Conservation (phyloP, 2,329 filamentous ascomycete genomes). For the Catunica adiposa region DNA sequence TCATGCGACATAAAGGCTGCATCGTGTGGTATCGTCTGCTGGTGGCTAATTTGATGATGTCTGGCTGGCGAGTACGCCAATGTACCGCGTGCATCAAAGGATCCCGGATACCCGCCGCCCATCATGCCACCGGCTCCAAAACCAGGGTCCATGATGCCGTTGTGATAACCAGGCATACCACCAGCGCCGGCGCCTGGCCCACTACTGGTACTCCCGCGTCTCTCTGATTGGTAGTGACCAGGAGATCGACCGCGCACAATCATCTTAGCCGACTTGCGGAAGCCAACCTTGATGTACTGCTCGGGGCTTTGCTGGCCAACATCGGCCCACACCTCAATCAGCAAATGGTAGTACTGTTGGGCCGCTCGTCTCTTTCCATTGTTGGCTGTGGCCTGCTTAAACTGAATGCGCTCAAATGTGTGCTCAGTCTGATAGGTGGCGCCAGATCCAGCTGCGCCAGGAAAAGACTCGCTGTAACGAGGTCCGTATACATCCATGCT, state of each 20-base stretch:
- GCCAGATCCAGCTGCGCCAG: conserved; percentile 19
- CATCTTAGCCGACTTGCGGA: conserved; percentile 60
- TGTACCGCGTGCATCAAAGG: conserved; percentile 26
- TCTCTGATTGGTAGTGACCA: conserved; percentile 60
- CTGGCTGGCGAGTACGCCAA: conserved; percentile 24
- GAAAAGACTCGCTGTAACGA: conserved; percentile 16
- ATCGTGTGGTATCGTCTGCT: conserved; percentile 29
- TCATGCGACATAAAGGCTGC: conserved; percentile 33
- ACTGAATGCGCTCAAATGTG: conserved; percentile 78
- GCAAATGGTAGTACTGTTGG: conserved; percentile 84
- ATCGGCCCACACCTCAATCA: conserved; percentile 67
- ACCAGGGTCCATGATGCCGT: conserved; percentile 25
- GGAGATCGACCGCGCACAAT: conserved; percentile 76
- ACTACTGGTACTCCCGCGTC: conserved; percentile 51
- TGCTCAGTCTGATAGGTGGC: conserved; percentile 33
- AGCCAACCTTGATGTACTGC: conserved; percentile 54
- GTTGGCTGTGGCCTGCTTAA: conserved; percentile 86
- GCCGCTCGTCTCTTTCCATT: conserved; percentile 81
- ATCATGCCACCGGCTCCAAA: conserved; percentile 26
- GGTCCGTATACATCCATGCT: conserved; percentile 27
- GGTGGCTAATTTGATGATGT: conserved; percentile 31
- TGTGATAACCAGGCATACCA: conserved; percentile 34
- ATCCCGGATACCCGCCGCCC: conserved; percentile 22
- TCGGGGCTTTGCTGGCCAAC: conserved; percentile 33
- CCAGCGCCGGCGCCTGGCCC: conserved; percentile 49